Evolutionary conservation across 2,329 filamentous ascomycete species (phyloP).

Genomic region (Colletotrichum spinosum): DNA sequence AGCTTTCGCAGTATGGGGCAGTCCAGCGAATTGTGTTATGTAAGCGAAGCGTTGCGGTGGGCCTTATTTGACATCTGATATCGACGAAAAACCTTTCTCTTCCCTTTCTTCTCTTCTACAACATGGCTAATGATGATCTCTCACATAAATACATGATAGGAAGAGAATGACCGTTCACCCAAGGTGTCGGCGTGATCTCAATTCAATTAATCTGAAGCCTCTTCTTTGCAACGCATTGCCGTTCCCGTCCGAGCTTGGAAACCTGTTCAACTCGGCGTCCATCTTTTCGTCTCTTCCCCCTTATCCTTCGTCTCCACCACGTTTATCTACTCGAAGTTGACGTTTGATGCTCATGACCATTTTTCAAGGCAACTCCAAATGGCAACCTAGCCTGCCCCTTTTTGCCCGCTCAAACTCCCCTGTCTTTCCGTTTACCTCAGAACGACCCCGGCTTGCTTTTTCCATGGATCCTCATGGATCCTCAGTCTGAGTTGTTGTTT

Average conservation of each 20-base stretch:
- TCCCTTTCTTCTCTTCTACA: slow-evolving; percentile 45
- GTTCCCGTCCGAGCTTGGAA: slow-evolving; percentile 7
- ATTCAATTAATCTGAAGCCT: slow-evolving; percentile 70
- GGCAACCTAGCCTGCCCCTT: neutral
- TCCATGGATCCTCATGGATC: neutral
- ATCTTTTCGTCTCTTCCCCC: slow-evolving; percentile 27
- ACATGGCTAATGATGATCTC: slow-evolving; percentile 71
- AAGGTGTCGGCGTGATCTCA: slow-evolving; percentile 69
- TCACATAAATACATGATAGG: slow-evolving; percentile 69
- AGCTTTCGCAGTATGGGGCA: slow-evolving; percentile 3
- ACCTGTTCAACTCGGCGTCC: slow-evolving; percentile 20
- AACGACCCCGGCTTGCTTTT: neutral
- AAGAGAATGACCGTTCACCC: slow-evolving; percentile 73
- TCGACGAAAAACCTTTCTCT: slow-evolving; percentile 37
- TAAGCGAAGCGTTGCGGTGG: slow-evolving; percentile 23
- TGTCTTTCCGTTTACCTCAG: neutral
- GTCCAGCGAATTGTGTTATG: slow-evolving; percentile 10
- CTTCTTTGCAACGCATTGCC: slow-evolving; percentile 26
- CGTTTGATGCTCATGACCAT: slow-evolving; percentile 7
- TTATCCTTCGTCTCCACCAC: slow-evolving; percentile 4
- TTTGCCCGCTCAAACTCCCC: neutral
- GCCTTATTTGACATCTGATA: slow-evolving; percentile 35
- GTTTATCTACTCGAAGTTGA: slow-evolving; percentile 11
- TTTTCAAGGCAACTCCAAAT: neutral
- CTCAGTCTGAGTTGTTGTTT: neutral